Base-by-base conservation (phyloP, 2,329 filamentous ascomycete genomes). In the Herpotrichia juniperi region DNA sequence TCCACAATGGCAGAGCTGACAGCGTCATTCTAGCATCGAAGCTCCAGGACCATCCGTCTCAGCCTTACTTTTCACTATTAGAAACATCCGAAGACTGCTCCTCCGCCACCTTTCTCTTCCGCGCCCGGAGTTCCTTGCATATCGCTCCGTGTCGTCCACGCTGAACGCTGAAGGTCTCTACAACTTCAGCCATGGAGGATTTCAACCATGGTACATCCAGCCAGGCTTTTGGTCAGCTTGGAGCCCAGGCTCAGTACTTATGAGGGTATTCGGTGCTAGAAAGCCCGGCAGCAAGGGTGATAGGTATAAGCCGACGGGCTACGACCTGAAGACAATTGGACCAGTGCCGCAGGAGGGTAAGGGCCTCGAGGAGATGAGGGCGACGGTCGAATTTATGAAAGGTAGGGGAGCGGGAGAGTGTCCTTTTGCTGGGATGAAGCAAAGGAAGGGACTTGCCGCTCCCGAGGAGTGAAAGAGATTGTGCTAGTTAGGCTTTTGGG, bases 171-270 rank as follows among this genome's bases (percentile, higher is more conserved):
- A 49, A 9, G 51, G 51, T 14, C 39, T 54, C 22, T 54, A 54
- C 35, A 54, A 54, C 28, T 54, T 54, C 42, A 43, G 34, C 24
- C 51, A 54, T 37, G 51, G 32, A 28, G 51, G 51, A n/a, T 54
- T 54, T 35, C 51, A 54, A 26, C 51, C 51, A 30, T 54, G 51
- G 51, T 54, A 54, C 31, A 37, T 54, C 37, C 42, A 50, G 40
- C 51, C 51, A 24, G n/a, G 21, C 31, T 51, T 54, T 25, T 43
- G 51, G 47, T 42, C 51, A 34, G 37, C 37, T 26, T 54, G 51
- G 51, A 47, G 47, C 24, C 51, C 47, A 46, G 24, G 47, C n/a
- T 31, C 34, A 14, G 19, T 55, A 5, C 39, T 55, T 46, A 16
- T 55, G 45, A 55, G 49, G 35, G 28, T 49, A 16, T 42, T 56